Percentiles rank a stretch among this genome's conserved stretches.
phyloP scores from a whole-genome alignment of 1,284 basidiomycete genomes.

The Malassezia obtusa region DNA sequence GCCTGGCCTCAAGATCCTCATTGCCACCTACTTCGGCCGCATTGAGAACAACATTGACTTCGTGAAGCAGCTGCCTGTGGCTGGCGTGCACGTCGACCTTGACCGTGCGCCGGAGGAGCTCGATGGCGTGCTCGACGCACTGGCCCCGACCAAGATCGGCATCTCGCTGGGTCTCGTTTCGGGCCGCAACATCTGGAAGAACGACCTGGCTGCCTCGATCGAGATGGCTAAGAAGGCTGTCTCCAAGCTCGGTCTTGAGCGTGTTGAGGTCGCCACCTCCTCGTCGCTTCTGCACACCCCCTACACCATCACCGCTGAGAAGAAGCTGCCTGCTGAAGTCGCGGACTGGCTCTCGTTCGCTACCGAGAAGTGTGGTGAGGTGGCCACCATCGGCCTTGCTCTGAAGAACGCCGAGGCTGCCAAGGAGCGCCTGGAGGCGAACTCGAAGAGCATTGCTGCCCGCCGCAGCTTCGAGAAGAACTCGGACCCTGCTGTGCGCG shows the following conservation, averaged over 20 bases:
- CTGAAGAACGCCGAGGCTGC: constrained; percentile 33
- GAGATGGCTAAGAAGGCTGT: constrained; percentile 71
- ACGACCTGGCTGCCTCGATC: constrained; percentile 76
- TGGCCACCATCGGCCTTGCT: constrained; percentile 65
- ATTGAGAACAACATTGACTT: constrained; percentile 84
- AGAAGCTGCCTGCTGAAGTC: constrained; percentile 77
- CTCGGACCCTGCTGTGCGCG: constrained; percentile 90
- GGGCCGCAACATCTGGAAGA: constrained; percentile 99
- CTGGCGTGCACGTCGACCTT: constrained; percentile 92
- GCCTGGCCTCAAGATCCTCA: constrained; percentile 67
- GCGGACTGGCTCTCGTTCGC: constrained; percentile 99
- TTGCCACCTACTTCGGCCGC: constrained; percentile 89
- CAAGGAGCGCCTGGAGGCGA: constrained; percentile 49
- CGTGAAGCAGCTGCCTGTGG: constrained; percentile 82
- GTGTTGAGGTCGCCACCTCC: constrained; percentile 87
- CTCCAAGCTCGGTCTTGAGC: constrained; percentile 48
- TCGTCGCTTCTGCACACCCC: constrained; percentile 98
- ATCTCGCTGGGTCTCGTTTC: constrained; percentile 95
- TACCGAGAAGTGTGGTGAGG: constrained; percentile 88
- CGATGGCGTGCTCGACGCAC: constrained; percentile 67
- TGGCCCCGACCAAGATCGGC: constrained; percentile 56
- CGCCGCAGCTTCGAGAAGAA: constrained; percentile 91
- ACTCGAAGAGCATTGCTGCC: constrained; percentile 82
- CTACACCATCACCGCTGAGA: constrained; percentile 86
- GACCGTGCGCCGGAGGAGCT: constrained; percentile 80